Evolutionary conservation across 2,329 filamentous ascomycete species (phyloP), one percentile per base, ranked within the genome.

Genomic region (Orbilia javanica): DNA sequence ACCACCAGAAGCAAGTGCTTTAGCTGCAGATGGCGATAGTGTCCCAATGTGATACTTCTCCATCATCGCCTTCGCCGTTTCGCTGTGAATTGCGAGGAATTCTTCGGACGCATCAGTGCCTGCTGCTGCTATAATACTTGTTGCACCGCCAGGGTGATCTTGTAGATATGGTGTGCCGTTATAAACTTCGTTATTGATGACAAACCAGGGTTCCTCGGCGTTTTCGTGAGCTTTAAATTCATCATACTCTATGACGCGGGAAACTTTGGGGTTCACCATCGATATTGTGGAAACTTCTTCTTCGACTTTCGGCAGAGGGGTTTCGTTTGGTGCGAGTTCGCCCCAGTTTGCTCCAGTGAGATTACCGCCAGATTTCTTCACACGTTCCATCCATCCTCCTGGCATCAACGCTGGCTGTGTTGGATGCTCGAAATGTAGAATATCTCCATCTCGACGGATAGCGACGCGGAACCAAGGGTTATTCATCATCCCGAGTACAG

Each of bases 401-500:
- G 91, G 88, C 80, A 91, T 90, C 42, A 93, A 84, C 0, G 91
- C 90, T 5, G 94, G 93, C 79, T 94, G 91, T 1, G 93, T 96
- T 0, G 94, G 94, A 81, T 97, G 94, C 83, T 97, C 94, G 80
- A 97, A 97, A 4, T 89, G 87, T 48, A 97, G 84, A 6, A 82
- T 84, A 15, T 88, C 86, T 0, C 86, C 87, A 76, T 80, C 79
- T 70, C 90, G 90, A 65, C 89, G 88, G 68, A 97, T 92, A 1
- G 90, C 89, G 0, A 97, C 88, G 4, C 94, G 88, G 83, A 92
- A 97, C 94, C 94, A 97, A 0, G 93, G 92, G 81, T 97, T 97
- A 84, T 97, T 97, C 94, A 97, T 97, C 94, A 97, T 97, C 0
- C 94, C 94, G 44, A 97, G 85, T 1, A 97, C 93, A 77, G 90